phyloP scores from a whole-genome alignment of 108 stramenopile genomes.

The Cylindrotheca closterium region DNA sequence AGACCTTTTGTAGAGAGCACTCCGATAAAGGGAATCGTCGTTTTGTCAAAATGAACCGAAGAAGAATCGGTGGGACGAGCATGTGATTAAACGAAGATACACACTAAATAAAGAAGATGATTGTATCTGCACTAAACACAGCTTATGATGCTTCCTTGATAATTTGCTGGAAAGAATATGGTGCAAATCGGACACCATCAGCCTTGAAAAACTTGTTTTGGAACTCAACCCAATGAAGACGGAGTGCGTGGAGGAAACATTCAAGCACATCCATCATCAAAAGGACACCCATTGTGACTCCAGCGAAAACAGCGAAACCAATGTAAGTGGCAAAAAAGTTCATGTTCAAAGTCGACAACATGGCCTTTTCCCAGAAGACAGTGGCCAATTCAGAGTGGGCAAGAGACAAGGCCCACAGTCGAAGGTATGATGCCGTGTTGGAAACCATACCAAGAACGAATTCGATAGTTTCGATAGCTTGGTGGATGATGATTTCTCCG shows the following conservation, averaged over 20 bases:
- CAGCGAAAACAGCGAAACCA: slow-evolving; percentile 96
- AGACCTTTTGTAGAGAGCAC: too few relatives aligned
- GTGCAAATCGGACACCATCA: slow-evolving; percentile 91
- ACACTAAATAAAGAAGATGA: too few relatives aligned
- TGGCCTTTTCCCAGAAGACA: slow-evolving; percentile 98
- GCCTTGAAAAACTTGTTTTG: slow-evolving; percentile 98
- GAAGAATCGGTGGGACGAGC: too few relatives aligned
- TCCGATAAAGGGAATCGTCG: too few relatives aligned
- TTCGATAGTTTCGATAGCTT: slow-evolving; percentile 99
- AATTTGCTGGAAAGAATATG: slow-evolving; percentile 85
- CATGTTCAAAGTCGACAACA: slow-evolving; percentile 90
- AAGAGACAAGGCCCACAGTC: slow-evolving; percentile 98
- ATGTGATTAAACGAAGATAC: too few relatives aligned
- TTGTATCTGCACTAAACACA: too few relatives aligned
- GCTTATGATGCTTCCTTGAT: slow-evolving; percentile 59
- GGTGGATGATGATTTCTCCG: slow-evolving; percentile 93
- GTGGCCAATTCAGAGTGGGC: slow-evolving; percentile 98
- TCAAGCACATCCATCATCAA: slow-evolving; percentile 98
- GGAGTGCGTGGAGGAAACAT: slow-evolving; percentile 99
- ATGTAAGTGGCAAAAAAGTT: slow-evolving; percentile 90
- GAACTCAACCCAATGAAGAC: slow-evolving; percentile 99
- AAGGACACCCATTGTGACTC: slow-evolving; percentile 94
- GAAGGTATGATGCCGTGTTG: slow-evolving; percentile 99
- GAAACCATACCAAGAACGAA: slow-evolving; percentile 98
- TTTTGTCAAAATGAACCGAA: too few relatives aligned